Percentiles rank a stretch among this genome's conserved stretches.
Conservation (phyloP, 306 rosid genomes). For the Quercus alba region DNA sequence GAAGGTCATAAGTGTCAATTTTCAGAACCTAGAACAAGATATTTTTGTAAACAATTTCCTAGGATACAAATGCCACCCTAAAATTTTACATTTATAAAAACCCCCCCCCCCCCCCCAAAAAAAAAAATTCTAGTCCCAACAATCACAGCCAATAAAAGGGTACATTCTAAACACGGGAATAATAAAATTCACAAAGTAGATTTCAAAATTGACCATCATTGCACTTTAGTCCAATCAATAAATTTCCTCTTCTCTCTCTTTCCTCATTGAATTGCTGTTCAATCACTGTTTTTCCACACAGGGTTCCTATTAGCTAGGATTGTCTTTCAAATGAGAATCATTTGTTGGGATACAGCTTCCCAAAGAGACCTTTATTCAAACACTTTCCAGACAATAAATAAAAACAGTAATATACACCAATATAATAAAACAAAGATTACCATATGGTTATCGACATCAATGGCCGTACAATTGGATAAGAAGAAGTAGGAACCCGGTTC, state of each 20-base stretch:
- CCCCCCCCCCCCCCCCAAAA: too few relatives aligned
- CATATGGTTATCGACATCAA: slow-evolving; percentile 55
- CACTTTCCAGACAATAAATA: neutral
- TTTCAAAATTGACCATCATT: neutral
- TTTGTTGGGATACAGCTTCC: neutral
- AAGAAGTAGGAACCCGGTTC: slow-evolving; percentile 90
- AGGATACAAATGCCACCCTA: neutral
- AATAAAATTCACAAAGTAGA: neutral
- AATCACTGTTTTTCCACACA: neutral
- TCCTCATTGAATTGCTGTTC: neutral
- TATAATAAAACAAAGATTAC: slow-evolving; percentile 20
- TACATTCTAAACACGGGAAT: neutral
- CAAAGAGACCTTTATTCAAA: neutral
- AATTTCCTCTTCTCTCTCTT: neutral
- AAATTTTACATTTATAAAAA: neutral
- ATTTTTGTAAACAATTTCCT: neutral
- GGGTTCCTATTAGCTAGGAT: too few relatives aligned
- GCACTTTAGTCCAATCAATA: neutral
- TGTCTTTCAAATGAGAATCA: too few relatives aligned
- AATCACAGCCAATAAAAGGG: neutral
- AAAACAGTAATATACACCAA: neutral
- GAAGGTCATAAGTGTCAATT: too few relatives aligned
- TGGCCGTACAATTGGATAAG: slow-evolving; percentile 64
- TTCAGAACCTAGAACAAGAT: too few relatives aligned
- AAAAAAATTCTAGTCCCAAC: neutral